Base-by-base conservation (phyloP, 192 early-diverging fungal species). In the Linnemannia exigua region DNA sequence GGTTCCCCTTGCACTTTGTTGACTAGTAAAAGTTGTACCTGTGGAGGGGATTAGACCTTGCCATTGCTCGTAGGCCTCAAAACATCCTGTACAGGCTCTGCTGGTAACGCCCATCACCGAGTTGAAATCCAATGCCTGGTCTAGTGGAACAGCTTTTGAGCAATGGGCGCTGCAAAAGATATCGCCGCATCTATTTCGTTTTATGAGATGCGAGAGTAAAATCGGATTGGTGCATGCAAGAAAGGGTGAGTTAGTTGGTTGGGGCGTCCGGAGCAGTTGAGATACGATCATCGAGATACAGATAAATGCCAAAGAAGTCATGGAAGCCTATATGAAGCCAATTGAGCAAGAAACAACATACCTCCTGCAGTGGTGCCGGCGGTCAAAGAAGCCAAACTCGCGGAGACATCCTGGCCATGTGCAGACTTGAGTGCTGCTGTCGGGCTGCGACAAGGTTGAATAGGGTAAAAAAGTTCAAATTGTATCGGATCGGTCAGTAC, bases 101-200 rank as follows among this genome's bases (percentile, higher is more conserved):
- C 84, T 80, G 33, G 35, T 76, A 36, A 80, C 46, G 35, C 84
- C 84, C 70, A 72, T 79, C 3, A 74, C 69, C 12, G 79, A 74
- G 47, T 86, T 86, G 33, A 86, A 86, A 37, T 86, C 84, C 54
- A 86, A 35, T n/a, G 78, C 70, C 4, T 86, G 58, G 38, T 86
- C 84, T n/a, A 86, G 66, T 28, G 84, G 84, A 52, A 86, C 28
- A 5, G 74, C 67, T 66, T 86, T 86, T 75, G 84, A 86, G 63
- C 84, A 79, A 75, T 86, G 84, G 35, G 84, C 75, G 54, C 84
- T 80, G 79, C 84, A 86, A 76, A 86, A 86, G 76, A 84, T 84
- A 54, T 84, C 82, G 36, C 82, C 82, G 46, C 82, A 84, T 75
- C 82, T 84, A 70, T 44, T 44, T 44, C 41, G 9, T 44, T 44